Evolutionary conservation across 164 flowering plant genomes (phyloP).

Genomic region (Taxillus chinensis): DNA sequence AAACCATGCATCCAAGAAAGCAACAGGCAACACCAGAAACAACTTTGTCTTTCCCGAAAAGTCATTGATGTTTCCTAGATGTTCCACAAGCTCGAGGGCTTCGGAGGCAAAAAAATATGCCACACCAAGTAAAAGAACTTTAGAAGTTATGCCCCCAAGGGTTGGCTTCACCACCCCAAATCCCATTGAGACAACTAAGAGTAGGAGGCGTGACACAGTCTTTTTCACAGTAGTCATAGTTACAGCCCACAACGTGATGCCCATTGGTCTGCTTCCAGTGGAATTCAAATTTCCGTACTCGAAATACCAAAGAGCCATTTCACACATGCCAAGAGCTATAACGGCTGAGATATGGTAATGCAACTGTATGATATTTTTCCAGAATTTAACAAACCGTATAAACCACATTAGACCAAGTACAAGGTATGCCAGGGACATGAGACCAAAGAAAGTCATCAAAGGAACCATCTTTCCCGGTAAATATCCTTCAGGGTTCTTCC

Average conservation of each 20-base stretch:
- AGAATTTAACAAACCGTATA: constrained; percentile 52
- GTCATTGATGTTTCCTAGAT: constrained; percentile 77
- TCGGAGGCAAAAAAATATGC: constrained; percentile 64
- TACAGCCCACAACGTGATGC: constrained; percentile 73
- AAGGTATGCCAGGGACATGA: constrained; percentile 75
- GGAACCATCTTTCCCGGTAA: constrained; percentile 88
- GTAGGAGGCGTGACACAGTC: constrained; percentile 78
- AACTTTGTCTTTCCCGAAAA: constrained; percentile 58
- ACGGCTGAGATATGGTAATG: constrained; percentile 67
- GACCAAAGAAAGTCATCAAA: constrained; percentile 66
- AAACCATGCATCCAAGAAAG: constrained; percentile 59
- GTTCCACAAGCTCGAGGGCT: constrained; percentile 70
- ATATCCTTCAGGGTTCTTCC: constrained; percentile 87
- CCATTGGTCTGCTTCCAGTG: constrained; percentile 76
- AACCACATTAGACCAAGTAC: constrained; percentile 76
- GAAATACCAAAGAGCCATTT: constrained; percentile 84
- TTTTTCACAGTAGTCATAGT: constrained; percentile 62
- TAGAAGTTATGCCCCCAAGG: constrained; percentile 69
- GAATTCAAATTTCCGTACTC: constrained; percentile 71
- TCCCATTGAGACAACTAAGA: constrained; percentile 82
- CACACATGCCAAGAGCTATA: constrained; percentile 88
- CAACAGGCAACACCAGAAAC: constrained; percentile 66
- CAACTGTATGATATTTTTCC: constrained; percentile 69
- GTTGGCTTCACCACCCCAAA: constrained; percentile 77
- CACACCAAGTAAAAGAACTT: constrained; percentile 51